Percentiles rank a stretch among this genome's conserved stretches.
Evolutionary conservation across 208 protist species (phyloP).

Genomic region (Borovskyia barvae): DNA sequence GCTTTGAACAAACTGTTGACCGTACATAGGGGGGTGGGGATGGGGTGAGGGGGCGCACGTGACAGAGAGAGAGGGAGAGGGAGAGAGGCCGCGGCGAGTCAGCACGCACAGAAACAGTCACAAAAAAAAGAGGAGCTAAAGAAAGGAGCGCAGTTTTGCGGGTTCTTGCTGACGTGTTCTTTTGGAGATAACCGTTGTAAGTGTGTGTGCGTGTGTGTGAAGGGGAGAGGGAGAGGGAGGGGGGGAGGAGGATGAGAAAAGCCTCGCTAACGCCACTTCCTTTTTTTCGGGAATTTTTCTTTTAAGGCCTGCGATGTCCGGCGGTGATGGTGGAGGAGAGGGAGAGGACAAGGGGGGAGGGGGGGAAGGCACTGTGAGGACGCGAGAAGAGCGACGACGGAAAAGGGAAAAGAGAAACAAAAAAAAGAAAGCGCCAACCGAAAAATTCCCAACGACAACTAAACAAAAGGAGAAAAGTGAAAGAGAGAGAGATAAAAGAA

Average conservation of each 20-base stretch:
- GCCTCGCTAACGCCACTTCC: too few species aligned
- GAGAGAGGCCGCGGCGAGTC: background rate
- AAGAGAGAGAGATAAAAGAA: background rate
- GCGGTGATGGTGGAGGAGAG: conserved; percentile 3
- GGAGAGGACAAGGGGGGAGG: background rate
- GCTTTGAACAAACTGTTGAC: conserved; percentile 61
- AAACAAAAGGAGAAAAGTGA: background rate
- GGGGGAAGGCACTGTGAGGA: background rate
- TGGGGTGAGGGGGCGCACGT: too few species aligned
- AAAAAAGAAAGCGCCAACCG: background rate
- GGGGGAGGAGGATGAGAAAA: background rate
- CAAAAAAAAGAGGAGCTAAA: conserved; percentile 9
- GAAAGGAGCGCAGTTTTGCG: too few species aligned
- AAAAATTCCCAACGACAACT: background rate
- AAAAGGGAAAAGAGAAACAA: background rate
- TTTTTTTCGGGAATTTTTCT: background rate
- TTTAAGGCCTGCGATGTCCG: background rate
- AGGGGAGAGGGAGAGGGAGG: background rate
- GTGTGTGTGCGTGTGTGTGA: conserved; percentile 1
- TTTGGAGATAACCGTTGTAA: too few species aligned
- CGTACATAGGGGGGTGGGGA: too few species aligned
- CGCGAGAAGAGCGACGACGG: conserved; percentile 2
- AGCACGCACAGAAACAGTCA: background rate
- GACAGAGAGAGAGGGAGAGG: background rate
- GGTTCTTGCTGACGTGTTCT: too few species aligned